Evolutionary conservation across 148 eudicot genomes (phyloP).

Genomic region (Chenopodium berlandieri): DNA sequence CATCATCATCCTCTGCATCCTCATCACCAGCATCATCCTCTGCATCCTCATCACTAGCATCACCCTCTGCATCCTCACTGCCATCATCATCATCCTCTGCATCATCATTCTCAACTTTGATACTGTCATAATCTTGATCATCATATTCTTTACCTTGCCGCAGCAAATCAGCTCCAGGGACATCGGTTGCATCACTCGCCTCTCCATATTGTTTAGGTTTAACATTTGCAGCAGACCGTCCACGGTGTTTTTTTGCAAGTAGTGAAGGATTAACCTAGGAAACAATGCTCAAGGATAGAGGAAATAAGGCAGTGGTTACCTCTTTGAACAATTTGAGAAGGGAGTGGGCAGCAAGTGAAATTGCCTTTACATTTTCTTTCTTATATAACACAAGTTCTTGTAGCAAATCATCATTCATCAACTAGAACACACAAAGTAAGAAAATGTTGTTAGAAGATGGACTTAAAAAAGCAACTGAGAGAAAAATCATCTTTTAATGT

Average conservation of each 20-base stretch:
- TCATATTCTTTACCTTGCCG: conserved; percentile 30
- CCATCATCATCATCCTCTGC: conserved; percentile 12
- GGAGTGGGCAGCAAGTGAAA: conserved; percentile 89
- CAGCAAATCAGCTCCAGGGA: conserved; percentile 75
- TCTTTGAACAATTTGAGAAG: conserved; percentile 85
- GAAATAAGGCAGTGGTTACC: conserved; percentile 40
- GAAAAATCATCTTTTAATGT: neutral
- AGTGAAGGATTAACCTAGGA: conserved; percentile 89
- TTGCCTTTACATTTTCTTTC: conserved; percentile 84
- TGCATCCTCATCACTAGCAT: conserved; percentile 2
- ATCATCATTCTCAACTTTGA: conserved; percentile 27
- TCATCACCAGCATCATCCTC: conserved; percentile 9
- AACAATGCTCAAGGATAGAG: neutral
- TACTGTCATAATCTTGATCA: conserved; percentile 36
- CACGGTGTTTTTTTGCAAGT: conserved; percentile 82
- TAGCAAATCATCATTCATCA: conserved; percentile 97
- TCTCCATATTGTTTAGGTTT: conserved; percentile 92
- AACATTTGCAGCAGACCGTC: conserved; percentile 74
- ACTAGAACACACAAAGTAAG: conserved; percentile 38
- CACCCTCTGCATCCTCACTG: conserved; percentile 28
- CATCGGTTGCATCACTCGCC: conserved; percentile 58
- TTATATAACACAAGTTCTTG: conserved; percentile 93
- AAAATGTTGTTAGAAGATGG: conserved; percentile 1
- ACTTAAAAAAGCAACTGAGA: neutral
- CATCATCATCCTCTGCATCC: too few species aligned